Conservation (phyloP, 345 rosid species). For the Gossypium sturtianum region DNA sequence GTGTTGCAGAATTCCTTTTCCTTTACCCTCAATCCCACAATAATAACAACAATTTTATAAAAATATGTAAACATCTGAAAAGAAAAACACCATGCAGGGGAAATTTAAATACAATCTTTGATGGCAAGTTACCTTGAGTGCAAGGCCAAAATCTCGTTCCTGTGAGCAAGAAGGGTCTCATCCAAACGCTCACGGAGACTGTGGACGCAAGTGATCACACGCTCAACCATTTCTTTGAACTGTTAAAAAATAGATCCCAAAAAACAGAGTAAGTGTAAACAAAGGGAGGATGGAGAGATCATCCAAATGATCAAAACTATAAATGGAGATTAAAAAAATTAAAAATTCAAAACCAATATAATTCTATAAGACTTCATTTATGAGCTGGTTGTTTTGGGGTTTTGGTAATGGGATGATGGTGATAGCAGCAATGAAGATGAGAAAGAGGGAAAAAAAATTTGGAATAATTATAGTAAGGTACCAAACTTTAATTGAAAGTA, state of each 20-base stretch:
- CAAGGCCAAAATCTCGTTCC: conserved; percentile 60
- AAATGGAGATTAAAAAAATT: too few species aligned
- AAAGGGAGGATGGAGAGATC: not conserved
- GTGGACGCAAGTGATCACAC: conserved; percentile 49
- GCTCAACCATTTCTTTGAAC: conserved; percentile 44
- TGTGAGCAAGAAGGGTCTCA: conserved; percentile 44
- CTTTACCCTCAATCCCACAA: conserved; percentile 52
- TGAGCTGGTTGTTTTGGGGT: too few species aligned
- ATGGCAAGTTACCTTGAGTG: conserved; percentile 41
- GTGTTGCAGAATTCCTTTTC: conserved; percentile 65
- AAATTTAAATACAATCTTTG: not conserved
- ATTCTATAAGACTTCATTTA: too few species aligned
- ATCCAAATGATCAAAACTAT: conserved; percentile 7
- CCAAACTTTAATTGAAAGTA: too few species aligned
- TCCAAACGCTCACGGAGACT: conserved; percentile 74
- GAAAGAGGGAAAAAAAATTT: too few species aligned
- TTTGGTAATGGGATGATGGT: too few species aligned
- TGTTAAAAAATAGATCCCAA: not conserved
- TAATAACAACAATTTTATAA: not conserved
- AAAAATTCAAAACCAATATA: too few species aligned
- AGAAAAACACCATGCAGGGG: not conserved
- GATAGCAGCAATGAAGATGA: too few species aligned
- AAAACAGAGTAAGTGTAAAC: conserved; percentile 3
- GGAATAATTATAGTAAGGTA: too few species aligned
- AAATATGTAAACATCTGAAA: not conserved